phyloP scores from a whole-genome alignment of 768 basidiomycete species.

The Mycena leptocephala region DNA sequence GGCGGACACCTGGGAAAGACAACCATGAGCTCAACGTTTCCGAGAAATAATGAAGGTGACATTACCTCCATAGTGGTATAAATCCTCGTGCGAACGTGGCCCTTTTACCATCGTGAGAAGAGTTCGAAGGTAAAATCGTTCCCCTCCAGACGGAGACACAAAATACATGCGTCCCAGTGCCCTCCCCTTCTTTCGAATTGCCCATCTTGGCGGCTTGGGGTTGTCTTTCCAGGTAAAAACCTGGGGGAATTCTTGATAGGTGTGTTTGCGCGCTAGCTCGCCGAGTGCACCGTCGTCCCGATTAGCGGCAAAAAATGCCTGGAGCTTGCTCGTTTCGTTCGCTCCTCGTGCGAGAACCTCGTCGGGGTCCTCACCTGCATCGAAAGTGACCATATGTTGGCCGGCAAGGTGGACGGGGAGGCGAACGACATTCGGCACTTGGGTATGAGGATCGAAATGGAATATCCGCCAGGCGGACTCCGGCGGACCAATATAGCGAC shows the following conservation, averaged over 20 bases:
- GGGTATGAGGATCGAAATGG: conserved; percentile 50
- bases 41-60: no score
- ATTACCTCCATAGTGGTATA: conserved; percentile 14
- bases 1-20: background rate
- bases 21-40: no score
- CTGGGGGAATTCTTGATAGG: conserved; percentile 58
- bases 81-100: conserved; percentile 31
- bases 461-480: conserved; percentile 57
- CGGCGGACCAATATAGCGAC: conserved; percentile 48
- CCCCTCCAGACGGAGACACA: conserved; percentile 43
- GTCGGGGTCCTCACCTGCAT: conserved; percentile 46
- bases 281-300: conserved; percentile 31
- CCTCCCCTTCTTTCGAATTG: conserved; percentile 40
- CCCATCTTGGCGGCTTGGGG: conserved; percentile 44
- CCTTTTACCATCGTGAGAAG: conserved; percentile 53
- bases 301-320: conserved; percentile 51
- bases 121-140: conserved; percentile 51
- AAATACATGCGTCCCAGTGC: conserved; percentile 61
- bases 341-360: conserved; percentile 38
- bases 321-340: conserved; percentile 45
- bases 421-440: conserved; percentile 55
- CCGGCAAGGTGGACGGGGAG: conserved; percentile 61
- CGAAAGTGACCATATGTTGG: conserved; percentile 58
- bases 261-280: conserved; percentile 35
- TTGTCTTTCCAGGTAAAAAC: conserved; percentile 45